Evolutionary conservation across 495 filamentous ascomycete species (phyloP), one percentile per base, ranked within the genome.

Genomic region (Neurospora sp.): DNA sequence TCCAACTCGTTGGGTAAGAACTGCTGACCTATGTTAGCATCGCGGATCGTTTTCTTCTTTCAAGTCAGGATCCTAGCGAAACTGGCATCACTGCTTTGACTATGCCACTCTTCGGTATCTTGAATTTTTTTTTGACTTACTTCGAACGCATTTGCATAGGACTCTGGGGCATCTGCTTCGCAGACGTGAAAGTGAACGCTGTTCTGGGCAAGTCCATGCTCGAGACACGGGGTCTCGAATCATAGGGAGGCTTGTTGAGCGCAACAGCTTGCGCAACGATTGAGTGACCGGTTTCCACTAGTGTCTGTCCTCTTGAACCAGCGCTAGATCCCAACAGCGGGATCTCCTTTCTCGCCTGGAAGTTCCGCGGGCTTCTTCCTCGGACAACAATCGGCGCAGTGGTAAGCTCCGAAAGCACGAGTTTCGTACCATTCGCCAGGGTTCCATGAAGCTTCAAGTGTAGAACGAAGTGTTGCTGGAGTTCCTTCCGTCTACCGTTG

Each of bases 381-480:
- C 92, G 87, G 38, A 94, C 91, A 48, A 94, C 91, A 72, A 94
- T 91, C 3, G 92, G 90, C 18, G 90, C 89, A 18, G 92, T 94
- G 42, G 88, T 87, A 40, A 90, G 87, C 79, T 94, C 92, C 39
- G 89, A 89, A 27, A 93, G 85, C 61, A 90, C 85, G 39, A 91
- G 83, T 77, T 90, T 92, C 9, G 87, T 79, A 12, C 91, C 91
- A 68, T 91, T 92, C 6, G 90, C 86, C 61, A 94, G 79, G 3
- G 91, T 92, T 31, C 89, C 91, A 53, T 92, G 84, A 37, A 94
- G 89, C 78, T 91, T 91, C 75, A 94, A 84, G 61, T 91, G 88
- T 70, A 93, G 85, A 38, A 93, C 89, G 77, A 94, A 94, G 80
- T 94, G 92, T 75, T 94, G 92, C 77, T 94, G 92, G 38, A 94